These are phyloP conservation scores for Platanthera zijinensis DNA, from an alignment of 106 monocot genomes.

Conservation along the genomic window DNA sequence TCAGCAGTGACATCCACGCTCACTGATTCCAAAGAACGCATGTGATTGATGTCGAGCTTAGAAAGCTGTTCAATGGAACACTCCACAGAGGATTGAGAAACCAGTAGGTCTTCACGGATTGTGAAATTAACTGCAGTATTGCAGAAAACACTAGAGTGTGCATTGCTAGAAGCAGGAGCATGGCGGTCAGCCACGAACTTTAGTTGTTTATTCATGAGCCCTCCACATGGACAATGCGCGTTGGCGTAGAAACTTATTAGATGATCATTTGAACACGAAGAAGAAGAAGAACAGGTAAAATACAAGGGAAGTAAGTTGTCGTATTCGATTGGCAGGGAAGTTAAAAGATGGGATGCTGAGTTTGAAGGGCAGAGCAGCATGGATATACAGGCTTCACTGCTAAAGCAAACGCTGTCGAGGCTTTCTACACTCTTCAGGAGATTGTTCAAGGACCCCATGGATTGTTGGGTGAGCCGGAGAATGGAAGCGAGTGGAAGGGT, in stretches of 20 bases:
- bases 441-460: constrained; percentile 15
- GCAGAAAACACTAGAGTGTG: background rate
- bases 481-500: constrained; percentile 34
- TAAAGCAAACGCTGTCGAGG: constrained; percentile 19
- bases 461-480: constrained; percentile 18
- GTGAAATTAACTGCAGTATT: background rate
- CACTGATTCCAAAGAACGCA: no score
- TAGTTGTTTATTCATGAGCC: background rate
- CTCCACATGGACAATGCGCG: background rate
- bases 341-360: constrained; percentile 1
- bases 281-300: background rate
- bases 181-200: background rate
- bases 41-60: background rate
- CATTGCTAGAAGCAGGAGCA: background rate
- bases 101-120: background rate
- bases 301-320: background rate
- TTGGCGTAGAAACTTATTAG: background rate
- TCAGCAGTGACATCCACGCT: no score
- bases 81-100: background rate
- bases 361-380: constrained; percentile 27
- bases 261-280: no score
- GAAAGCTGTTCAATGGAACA: background rate
- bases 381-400: constrained; percentile 14
- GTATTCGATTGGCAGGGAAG: background rate
- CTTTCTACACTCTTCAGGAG: constrained; percentile 35